These are phyloP conservation scores for Fusarium newnesense DNA, from an alignment of 2,329 filamentous ascomycete species.

Conservation along the genomic window DNA sequence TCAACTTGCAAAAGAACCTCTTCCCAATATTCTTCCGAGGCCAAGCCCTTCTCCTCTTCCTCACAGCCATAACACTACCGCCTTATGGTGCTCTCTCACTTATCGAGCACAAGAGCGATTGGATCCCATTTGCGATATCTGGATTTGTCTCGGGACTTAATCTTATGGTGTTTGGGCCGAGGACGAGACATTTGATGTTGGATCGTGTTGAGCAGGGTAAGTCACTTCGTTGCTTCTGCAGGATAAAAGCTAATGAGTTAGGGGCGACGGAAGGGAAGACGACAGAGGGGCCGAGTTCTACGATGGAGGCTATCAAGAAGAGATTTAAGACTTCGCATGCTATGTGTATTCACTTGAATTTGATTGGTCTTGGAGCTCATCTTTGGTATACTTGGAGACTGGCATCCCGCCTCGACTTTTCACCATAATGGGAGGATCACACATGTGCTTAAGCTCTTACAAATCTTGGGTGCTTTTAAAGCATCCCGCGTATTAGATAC, in stretches of 20 bases:
- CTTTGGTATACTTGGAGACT: slow-evolving; percentile 47
- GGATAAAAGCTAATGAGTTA: slow-evolving; percentile 9
- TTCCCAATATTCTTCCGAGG: slow-evolving; percentile 55
- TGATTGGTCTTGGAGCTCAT: slow-evolving; percentile 48
- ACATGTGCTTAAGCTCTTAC: neutral
- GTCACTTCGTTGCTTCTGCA: neutral
- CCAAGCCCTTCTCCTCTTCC: slow-evolving; percentile 49
- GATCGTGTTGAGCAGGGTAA: slow-evolving; percentile 42
- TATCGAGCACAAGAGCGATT: slow-evolving; percentile 43
- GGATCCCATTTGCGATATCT: slow-evolving; percentile 50
- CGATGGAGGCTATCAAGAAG: slow-evolving; percentile 40
- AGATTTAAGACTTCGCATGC: slow-evolving; percentile 51
- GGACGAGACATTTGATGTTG: slow-evolving; percentile 45
- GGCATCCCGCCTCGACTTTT: slow-evolving; percentile 33
- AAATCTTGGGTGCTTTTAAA: no score
- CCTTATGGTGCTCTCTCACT: slow-evolving; percentile 46
- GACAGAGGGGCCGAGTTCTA: slow-evolving; percentile 16
- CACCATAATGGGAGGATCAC: neutral
- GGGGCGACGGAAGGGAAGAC: slow-evolving; percentile 22
- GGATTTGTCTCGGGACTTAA: slow-evolving; percentile 48
- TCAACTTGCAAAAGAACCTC: slow-evolving; percentile 52
- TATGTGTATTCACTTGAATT: slow-evolving; percentile 56
- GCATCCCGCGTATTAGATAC: neutral
- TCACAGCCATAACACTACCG: slow-evolving; percentile 49
- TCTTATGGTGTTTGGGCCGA: slow-evolving; percentile 50